phyloP scores from a whole-genome alignment of 225 moss, liverwort and hornwort genomes.

The Bryoerythrophyllum caledonicum region DNA sequence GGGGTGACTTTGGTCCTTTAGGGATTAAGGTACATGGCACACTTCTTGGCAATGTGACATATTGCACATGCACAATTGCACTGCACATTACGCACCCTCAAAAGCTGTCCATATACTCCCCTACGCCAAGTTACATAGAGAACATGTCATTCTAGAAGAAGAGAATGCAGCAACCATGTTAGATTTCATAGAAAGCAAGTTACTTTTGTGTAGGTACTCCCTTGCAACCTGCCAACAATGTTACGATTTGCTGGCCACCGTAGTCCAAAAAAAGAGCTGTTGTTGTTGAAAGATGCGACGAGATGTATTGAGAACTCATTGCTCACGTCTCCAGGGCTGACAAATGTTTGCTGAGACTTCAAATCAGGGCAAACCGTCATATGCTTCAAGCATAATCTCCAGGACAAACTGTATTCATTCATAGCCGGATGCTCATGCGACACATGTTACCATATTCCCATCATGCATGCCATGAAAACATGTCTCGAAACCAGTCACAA shows the following conservation, averaged over 20 bases:
- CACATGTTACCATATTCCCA: neutral
- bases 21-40: too few relatives aligned
- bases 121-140: neutral
- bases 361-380: neutral
- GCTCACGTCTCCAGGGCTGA: neutral
- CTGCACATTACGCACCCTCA: too few relatives aligned
- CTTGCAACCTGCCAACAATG: neutral
- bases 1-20: too few relatives aligned
- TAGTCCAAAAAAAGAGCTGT: neutral
- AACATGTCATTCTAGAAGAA: neutral
- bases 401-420: neutral
- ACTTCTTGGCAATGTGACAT: too few relatives aligned
- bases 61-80: too few relatives aligned
- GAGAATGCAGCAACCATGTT: neutral
- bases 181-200: neutral
- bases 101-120: neutral
- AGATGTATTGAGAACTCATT: neutral
- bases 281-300: too few relatives aligned
- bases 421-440: neutral
- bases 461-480: neutral
- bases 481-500: neutral
- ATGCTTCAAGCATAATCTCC: neutral
- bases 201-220: neutral
- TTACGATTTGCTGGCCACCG: neutral
- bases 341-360: neutral